Evolutionary conservation across 176 grass and related monocot genomes (phyloP).

Genomic region (Lolium perenne): DNA sequence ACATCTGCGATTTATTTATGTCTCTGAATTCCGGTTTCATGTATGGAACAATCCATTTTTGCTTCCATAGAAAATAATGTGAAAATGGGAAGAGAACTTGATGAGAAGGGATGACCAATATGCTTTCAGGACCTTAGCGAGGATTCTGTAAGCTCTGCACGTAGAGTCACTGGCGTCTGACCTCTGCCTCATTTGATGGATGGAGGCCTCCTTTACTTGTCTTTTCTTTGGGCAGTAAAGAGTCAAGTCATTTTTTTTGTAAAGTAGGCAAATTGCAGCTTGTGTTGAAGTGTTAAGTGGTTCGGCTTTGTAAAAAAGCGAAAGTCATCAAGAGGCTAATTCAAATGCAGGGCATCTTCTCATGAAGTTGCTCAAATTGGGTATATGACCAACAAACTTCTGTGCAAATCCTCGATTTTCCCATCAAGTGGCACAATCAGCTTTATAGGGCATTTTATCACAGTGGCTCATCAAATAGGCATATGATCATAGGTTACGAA

Average conservation of each 20-base stretch:
- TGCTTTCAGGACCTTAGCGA: not conserved
- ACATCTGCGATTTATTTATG: not conserved
- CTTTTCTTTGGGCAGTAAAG: not conserved
- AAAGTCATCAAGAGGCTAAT: not conserved
- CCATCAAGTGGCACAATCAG: not conserved
- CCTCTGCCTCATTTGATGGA: too few relatives aligned
- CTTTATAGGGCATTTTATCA: not conserved
- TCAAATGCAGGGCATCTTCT: not conserved
- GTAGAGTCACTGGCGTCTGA: not conserved
- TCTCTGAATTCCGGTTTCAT: not conserved
- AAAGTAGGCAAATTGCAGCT: not conserved
- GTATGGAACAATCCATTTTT: not conserved
- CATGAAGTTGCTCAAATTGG: not conserved
- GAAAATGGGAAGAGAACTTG: not conserved
- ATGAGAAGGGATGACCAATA: not conserved
- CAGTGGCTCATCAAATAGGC: not conserved
- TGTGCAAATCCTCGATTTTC: not conserved
- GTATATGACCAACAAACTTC: not conserved
- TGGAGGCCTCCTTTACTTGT: not conserved
- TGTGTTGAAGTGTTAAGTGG: not conserved
- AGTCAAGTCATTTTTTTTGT: not conserved
- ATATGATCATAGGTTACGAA: not conserved
- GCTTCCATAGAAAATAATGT: not conserved
- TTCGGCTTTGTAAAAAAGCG: not conserved
- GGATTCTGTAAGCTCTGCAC: not conserved